Evolutionary conservation across 2,329 filamentous ascomycete genomes (phyloP).

Genomic region (Stromatinia cepivora): DNA sequence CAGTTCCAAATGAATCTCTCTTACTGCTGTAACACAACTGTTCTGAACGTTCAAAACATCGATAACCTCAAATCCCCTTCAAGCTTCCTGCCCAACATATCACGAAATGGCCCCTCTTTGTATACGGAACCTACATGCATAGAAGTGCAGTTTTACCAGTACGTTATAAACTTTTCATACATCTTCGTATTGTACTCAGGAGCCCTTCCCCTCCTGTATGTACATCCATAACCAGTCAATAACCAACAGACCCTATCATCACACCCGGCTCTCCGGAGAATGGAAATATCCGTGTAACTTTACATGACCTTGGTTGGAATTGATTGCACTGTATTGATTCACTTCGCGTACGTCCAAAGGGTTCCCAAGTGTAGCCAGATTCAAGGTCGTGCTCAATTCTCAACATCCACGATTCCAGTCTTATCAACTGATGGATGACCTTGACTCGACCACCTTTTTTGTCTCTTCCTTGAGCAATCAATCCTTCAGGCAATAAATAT

Average conservation of each 20-base stretch:
- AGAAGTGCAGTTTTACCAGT: slow-evolving; percentile 1
- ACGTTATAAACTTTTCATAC: background rate
- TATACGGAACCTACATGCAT: slow-evolving; percentile 23
- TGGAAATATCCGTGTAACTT: slow-evolving; percentile 17
- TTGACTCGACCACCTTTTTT: background rate
- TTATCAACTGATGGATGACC: slow-evolving; percentile 14
- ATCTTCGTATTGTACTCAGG: slow-evolving; percentile 3
- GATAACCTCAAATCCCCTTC: background rate
- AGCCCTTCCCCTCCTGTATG: background rate
- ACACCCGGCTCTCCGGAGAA: slow-evolving; percentile 15
- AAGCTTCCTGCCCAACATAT: slow-evolving; percentile 15
- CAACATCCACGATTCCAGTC: background rate
- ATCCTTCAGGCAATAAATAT: slow-evolving; percentile 5
- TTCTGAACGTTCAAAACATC: slow-evolving; percentile 1
- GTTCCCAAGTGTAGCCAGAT: slow-evolving; percentile 6
- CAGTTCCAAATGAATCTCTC: background rate
- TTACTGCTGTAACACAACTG: background rate
- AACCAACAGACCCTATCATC: slow-evolving; percentile 7
- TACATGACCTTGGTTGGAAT: slow-evolving; percentile 14
- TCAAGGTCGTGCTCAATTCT: slow-evolving; percentile 8
- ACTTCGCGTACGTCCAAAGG: background rate
- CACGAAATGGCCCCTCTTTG: slow-evolving; percentile 15
- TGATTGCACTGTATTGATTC: slow-evolving; percentile 13
- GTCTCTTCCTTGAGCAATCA: slow-evolving; percentile 1
- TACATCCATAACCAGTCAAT: slow-evolving; percentile 12